A percentile compares a stretch with the other conserved stretches of the same genome.
Evolutionary conservation across 331 rosid species (phyloP).

Genomic region (Pyracantha coccinea): DNA sequence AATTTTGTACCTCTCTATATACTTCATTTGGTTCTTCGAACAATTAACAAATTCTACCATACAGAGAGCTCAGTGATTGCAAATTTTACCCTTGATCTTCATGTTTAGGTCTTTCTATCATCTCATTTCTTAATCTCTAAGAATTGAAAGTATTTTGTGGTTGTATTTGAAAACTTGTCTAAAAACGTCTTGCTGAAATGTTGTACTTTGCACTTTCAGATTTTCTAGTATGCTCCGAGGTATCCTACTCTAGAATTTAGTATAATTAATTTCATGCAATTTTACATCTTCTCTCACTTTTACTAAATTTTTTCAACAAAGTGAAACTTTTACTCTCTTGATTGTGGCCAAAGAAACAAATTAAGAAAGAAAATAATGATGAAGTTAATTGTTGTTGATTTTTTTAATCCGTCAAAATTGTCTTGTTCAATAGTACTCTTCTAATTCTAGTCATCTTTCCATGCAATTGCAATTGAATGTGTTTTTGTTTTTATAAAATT

Average conservation of each 20-base stretch:
- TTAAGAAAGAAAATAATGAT: neutral
- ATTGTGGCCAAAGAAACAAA: neutral
- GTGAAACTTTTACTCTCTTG: neutral
- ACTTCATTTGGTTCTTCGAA: neutral
- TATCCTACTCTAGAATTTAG: neutral
- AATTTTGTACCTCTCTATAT: neutral
- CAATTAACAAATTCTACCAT: neutral
- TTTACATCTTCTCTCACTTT: neutral
- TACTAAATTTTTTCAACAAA: neutral
- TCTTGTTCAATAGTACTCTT: neutral
- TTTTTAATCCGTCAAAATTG: constrained; percentile 5
- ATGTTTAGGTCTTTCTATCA: neutral
- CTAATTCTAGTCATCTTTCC: neutral
- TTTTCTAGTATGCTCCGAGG: neutral
- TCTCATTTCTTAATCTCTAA: neutral
- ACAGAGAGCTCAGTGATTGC: neutral
- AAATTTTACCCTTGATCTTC: neutral
- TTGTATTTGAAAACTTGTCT: neutral
- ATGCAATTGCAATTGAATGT: neutral
- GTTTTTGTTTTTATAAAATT: neutral
- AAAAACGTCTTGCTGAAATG: neutral
- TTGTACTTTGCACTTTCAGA: neutral
- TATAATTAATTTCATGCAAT: neutral
- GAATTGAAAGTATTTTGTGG: neutral
- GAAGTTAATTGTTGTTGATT: neutral